phyloP scores from a whole-genome alignment of 805 yeast genomes.

The Ogataea trehalophila region DNA sequence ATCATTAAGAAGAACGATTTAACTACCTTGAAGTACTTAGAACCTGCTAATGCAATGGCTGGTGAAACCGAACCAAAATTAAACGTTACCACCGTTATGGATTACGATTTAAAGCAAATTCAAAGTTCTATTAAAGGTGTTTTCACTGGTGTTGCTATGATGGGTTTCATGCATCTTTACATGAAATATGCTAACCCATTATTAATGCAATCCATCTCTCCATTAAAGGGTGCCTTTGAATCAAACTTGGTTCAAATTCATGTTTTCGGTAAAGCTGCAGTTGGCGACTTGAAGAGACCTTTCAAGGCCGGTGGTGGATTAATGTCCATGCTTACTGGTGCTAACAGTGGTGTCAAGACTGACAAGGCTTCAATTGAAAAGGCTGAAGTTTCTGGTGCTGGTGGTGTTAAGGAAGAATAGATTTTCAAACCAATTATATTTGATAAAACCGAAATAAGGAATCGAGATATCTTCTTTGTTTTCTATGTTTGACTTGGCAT shows the following conservation, averaged over 20 bases:
- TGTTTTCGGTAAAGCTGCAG: slow-evolving; percentile 72
- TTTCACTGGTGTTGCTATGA: slow-evolving; percentile 89
- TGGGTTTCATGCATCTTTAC: slow-evolving; percentile 97
- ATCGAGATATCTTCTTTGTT: too few relatives aligned
- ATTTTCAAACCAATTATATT: not conserved
- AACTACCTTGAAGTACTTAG: slow-evolving; percentile 86
- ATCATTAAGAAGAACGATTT: slow-evolving; percentile 79
- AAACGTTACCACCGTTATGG: slow-evolving; percentile 88
- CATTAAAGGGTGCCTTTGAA: slow-evolving; percentile 86
- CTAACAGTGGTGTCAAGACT: slow-evolving; percentile 56
- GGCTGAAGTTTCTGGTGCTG: slow-evolving; percentile 80
- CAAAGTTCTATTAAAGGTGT: slow-evolving; percentile 75
- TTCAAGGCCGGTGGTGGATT: slow-evolving; percentile 77
- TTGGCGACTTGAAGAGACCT: slow-evolving; percentile 94
- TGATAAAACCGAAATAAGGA: not conserved
- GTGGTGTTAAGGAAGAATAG: slow-evolving; percentile 87
- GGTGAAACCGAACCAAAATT: slow-evolving; percentile 72
- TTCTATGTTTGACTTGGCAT: not conserved
- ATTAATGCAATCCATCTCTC: slow-evolving; percentile 88
- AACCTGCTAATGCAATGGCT: slow-evolving; percentile 73
- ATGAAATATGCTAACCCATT: slow-evolving; percentile 97
- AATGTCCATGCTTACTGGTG: slow-evolving; percentile 48
- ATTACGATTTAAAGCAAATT: slow-evolving; percentile 88
- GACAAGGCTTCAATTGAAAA: slow-evolving; percentile 83
- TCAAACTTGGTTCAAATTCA: slow-evolving; percentile 89